Evolutionary conservation across 169 alveolate genomes (phyloP).

Genomic region (Plasmodium adleri): DNA sequence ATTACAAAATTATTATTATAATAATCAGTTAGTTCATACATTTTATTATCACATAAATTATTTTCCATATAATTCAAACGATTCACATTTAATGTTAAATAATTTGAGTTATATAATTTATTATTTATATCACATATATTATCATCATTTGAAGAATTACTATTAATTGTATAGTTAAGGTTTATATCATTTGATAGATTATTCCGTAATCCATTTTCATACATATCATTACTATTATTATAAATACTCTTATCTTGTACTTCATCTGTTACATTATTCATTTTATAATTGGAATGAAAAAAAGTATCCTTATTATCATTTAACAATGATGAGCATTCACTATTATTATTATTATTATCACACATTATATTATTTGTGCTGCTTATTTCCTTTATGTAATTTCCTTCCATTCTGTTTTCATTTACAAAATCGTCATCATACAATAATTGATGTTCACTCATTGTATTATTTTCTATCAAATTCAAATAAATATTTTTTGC

Average conservation of each 20-base stretch:
- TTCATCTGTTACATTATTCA: not conserved
- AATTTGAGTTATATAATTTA: not conserved
- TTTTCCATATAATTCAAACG: slow-evolving; percentile 26
- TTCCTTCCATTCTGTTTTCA: not conserved
- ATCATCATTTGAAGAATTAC: not conserved
- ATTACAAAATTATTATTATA: slow-evolving; percentile 17
- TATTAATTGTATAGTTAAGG: not conserved
- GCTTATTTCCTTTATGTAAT: slow-evolving; percentile 1
- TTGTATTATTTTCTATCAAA: slow-evolving; percentile 19
- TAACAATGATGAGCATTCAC: not conserved
- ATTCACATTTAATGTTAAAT: not conserved
- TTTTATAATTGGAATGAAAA: not conserved
- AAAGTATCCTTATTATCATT: slow-evolving; percentile 13
- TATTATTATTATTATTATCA: not conserved
- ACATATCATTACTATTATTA: not conserved
- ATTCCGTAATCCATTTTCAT: slow-evolving; percentile 10
- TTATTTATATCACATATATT: slow-evolving; percentile 6
- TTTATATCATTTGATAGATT: slow-evolving; percentile 3
- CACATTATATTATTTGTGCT: not conserved
- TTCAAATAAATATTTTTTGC: not conserved
- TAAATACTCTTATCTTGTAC: slow-evolving; percentile 3
- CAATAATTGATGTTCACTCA: not conserved
- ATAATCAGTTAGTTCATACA: slow-evolving; percentile 24
- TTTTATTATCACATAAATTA: not conserved
- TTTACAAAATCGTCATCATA: slow-evolving; percentile 19